Evolutionary conservation across 2,329 filamentous ascomycete genomes (phyloP).

Genomic region (Cercospora sojina): DNA sequence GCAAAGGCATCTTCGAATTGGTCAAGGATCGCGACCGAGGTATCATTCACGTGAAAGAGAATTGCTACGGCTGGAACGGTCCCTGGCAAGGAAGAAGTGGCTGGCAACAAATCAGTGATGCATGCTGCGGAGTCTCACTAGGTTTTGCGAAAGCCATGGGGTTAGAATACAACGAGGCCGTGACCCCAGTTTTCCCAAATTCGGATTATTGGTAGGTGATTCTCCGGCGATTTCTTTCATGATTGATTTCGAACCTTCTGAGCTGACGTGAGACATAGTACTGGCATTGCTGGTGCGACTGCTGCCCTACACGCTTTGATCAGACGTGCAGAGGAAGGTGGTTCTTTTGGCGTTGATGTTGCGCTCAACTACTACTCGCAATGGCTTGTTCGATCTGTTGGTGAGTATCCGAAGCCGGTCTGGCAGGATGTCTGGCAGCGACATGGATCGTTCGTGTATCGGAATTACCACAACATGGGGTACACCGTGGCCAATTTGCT

Average conservation of each 20-base stretch:
- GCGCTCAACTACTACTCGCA: conserved; percentile 34
- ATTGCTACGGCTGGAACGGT: conserved; percentile 56
- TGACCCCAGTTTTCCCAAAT: conserved; percentile 31
- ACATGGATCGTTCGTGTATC: conserved; percentile 51
- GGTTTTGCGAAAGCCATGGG: conserved; percentile 23
- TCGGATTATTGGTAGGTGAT: conserved; percentile 26
- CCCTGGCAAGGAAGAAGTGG: conserved; percentile 49
- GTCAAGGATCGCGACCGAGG: conserved; percentile 44
- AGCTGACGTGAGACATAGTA: conserved; percentile 18
- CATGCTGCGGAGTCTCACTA: conserved; percentile 28
- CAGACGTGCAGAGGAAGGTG: conserved; percentile 29
- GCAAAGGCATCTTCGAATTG: conserved; percentile 44
- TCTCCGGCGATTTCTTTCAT: not conserved
- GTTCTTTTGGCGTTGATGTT: conserved; percentile 29
- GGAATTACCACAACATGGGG: conserved; percentile 53
- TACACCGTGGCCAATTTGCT: conserved; percentile 45
- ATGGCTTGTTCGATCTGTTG: conserved; percentile 32
- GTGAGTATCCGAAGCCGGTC: conserved; percentile 35
- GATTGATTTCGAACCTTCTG: not conserved
- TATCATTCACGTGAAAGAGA: conserved; percentile 52
- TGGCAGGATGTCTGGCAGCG: conserved; percentile 52
- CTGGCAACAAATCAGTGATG: conserved; percentile 57
- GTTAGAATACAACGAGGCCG: conserved; percentile 20
- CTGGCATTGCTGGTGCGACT: conserved; percentile 26
- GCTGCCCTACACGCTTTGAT: conserved; percentile 30